phyloP scores from a whole-genome alignment of 768 basidiomycete genomes.

The Trametes sanguinea region DNA sequence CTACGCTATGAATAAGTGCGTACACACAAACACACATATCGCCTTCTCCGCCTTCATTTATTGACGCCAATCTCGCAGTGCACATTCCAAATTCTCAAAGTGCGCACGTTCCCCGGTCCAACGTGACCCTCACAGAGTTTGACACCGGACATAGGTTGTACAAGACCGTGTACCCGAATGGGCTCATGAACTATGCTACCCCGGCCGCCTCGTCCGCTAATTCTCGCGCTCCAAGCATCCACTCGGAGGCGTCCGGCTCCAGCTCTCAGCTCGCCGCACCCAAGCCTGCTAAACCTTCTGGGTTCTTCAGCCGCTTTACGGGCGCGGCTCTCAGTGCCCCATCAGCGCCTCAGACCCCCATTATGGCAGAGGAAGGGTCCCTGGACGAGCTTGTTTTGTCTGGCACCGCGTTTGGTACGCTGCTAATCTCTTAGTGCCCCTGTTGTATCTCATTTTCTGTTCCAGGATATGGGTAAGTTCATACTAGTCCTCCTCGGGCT shows the following conservation, averaged over 20 bases:
- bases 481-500: neutral
- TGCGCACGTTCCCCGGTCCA: constrained; percentile 29
- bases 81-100: constrained; percentile 78
- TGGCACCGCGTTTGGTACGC: constrained; percentile 73
- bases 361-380: constrained; percentile 46
- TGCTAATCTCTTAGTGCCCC: neutral
- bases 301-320: constrained; percentile 34
- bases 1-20: constrained; percentile 62
- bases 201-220: constrained; percentile 28
- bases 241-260: constrained; percentile 25
- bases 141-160: constrained; percentile 25
- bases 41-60: neutral
- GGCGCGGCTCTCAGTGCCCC: constrained; percentile 26
- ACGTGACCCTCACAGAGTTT: constrained; percentile 6
- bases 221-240: constrained; percentile 30
- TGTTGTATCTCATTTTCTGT: neutral
- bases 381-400: constrained; percentile 74
- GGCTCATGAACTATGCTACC: constrained; percentile 31
- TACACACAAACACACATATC: neutral
- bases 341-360: constrained; percentile 26
- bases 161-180: constrained; percentile 34
- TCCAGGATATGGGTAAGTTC: constrained; percentile 34
- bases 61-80: constrained; percentile 38
- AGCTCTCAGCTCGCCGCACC: constrained; percentile 11
- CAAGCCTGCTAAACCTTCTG: constrained; percentile 15